Evolutionary conservation across 2,329 filamentous ascomycete species (phyloP).

Genomic region (Epichloe uncinata): DNA sequence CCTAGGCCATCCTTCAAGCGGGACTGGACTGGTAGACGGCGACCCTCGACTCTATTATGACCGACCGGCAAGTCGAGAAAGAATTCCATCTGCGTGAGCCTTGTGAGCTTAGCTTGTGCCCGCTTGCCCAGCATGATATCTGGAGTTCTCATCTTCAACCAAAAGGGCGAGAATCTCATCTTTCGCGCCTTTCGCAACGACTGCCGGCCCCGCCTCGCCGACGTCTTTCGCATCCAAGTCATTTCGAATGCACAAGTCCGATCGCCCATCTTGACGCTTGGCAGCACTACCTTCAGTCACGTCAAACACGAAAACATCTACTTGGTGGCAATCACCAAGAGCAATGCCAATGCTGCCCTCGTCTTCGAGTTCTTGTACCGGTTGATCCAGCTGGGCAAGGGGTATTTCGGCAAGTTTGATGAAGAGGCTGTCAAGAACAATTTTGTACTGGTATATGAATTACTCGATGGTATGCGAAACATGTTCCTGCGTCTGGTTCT

Average conservation of each 20-base stretch:
- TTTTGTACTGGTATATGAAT: constrained; percentile 95
- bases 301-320: constrained; percentile 99
- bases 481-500: not conserved
- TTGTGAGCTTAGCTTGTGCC: not conserved
- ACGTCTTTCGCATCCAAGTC: constrained; percentile 98
- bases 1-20: not conserved
- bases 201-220: constrained; percentile 90
- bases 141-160: constrained; percentile 95
- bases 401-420: constrained; percentile 98
- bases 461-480: constrained; percentile 61
- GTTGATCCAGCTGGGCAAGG: constrained; percentile 76
- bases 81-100: not conserved
- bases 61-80: not conserved
- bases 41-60: not conserved
- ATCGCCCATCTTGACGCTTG: constrained; percentile 91
- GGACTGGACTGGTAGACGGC: not conserved
- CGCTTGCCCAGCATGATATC: constrained; percentile 62
- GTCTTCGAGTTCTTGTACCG: constrained; percentile 97
- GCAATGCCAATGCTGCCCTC: constrained; percentile 94
- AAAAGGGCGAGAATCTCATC: constrained; percentile 99
- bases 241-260: constrained; percentile 97
- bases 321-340: constrained; percentile 92
- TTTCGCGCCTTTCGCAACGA: constrained; percentile 98
- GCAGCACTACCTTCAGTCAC: constrained; percentile 97
- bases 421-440: constrained; percentile 99